Percentiles rank a stretch among this genome's conserved stretches.
Conservation (phyloP, 176 grass and related monocot genomes). For the Leersia perrieri region DNA sequence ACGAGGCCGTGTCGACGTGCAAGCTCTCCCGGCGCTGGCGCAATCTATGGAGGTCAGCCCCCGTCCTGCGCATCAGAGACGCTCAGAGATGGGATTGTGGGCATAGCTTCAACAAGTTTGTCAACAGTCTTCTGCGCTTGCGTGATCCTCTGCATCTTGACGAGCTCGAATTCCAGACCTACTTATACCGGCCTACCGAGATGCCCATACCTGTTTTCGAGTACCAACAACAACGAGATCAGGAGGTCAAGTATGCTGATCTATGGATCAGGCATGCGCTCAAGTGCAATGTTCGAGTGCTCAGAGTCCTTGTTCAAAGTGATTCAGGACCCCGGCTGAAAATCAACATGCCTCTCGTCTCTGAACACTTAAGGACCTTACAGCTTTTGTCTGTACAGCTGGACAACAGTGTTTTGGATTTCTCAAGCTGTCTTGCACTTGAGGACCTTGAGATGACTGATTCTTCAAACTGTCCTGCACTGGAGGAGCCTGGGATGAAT, state of each 20-base stretch:
- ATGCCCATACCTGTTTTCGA: no score
- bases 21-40: neutral
- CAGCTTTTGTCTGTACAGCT: neutral
- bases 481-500: neutral
- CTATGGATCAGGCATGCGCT: neutral
- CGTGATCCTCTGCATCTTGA: neutral
- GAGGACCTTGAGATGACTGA: neutral
- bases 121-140: neutral
- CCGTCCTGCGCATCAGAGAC: neutral
- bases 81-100: neutral
- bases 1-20: neutral
- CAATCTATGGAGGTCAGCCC: neutral
- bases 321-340: neutral
- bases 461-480: neutral
- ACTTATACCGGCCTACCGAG: no score
- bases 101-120: neutral
- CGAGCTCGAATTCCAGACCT: neutral
- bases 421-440: neutral
- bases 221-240: no score
- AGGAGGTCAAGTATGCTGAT: neutral
- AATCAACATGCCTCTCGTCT: neutral
- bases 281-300: neutral
- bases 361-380: neutral
- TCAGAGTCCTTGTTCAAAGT: neutral
- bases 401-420: neutral